Evolutionary conservation across 1,284 basidiomycete species (phyloP).

Genomic region (Sparassis latifolia): DNA sequence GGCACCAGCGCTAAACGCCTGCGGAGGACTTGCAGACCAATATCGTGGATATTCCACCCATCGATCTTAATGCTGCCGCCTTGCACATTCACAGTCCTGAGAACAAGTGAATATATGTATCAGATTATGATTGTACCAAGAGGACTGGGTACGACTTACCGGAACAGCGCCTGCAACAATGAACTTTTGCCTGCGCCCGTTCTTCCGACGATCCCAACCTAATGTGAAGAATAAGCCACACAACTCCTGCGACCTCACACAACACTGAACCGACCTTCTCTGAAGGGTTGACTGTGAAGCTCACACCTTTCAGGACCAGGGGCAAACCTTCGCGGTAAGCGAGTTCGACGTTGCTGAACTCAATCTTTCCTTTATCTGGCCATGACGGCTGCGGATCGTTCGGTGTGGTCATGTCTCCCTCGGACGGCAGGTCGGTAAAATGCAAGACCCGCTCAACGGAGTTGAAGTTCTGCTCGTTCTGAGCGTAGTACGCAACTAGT

Average conservation of each 20-base stretch:
- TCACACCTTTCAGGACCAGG: conserved; percentile 63
- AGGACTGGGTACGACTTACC: conserved; percentile 27
- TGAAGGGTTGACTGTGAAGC: conserved; percentile 57
- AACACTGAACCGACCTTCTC: conserved; percentile 79
- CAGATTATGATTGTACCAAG: not conserved
- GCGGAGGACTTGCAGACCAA: conserved; percentile 55
- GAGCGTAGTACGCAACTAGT: conserved; percentile 50
- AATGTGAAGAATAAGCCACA: not conserved
- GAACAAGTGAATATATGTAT: not conserved
- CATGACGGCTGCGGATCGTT: conserved; percentile 56
- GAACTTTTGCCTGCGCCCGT: conserved; percentile 59
- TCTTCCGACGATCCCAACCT: not conserved
- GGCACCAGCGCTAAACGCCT: conserved; percentile 65
- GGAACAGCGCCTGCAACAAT: conserved; percentile 67
- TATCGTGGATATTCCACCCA: conserved; percentile 49
- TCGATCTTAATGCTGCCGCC: conserved; percentile 68
- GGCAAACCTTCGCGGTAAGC: conserved; percentile 70
- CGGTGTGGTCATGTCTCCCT: conserved; percentile 36
- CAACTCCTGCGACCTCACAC: conserved; percentile 57
- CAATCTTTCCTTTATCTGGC: conserved; percentile 59
- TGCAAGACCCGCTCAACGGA: conserved; percentile 62
- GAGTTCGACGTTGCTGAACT: conserved; percentile 57
- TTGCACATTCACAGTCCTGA: conserved; percentile 59
- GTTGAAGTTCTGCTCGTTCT: conserved; percentile 68
- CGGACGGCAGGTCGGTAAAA: conserved; percentile 47